Evolutionary conservation across 2,329 filamentous ascomycete genomes (phyloP).

Genomic region (Biscogniauxia mediterranea): DNA sequence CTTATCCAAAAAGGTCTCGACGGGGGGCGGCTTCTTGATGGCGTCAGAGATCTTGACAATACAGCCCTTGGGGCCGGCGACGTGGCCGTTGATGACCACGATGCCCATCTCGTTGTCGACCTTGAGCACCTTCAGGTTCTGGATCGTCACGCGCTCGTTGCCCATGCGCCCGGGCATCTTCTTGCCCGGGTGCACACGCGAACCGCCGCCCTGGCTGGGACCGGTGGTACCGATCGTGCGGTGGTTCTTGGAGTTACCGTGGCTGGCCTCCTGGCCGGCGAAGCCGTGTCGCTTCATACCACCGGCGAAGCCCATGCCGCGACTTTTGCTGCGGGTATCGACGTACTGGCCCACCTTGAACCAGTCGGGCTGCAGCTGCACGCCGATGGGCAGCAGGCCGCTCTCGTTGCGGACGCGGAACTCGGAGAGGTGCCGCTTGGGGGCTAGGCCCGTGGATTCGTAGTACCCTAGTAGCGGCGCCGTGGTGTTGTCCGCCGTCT

Average conservation of each 20-base stretch:
- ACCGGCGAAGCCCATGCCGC: constrained; percentile 92
- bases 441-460: constrained; percentile 74
- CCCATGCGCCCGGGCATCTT: constrained; percentile 98
- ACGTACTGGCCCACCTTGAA: constrained; percentile 89
- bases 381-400: constrained; percentile 75
- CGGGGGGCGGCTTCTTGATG: constrained; percentile 72
- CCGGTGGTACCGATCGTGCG: constrained; percentile 87
- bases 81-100: constrained; percentile 80
- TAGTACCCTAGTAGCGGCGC: constrained; percentile 85
- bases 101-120: constrained; percentile 85
- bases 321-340: constrained; percentile 74
- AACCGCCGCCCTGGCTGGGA: constrained; percentile 87
- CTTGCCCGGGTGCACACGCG: constrained; percentile 90
- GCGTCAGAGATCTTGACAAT: constrained; percentile 86
- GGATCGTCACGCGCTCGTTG: constrained; percentile 79
- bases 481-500: constrained; percentile 72
- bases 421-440: constrained; percentile 81
- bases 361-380: constrained; percentile 79
- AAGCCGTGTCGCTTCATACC: constrained; percentile 98
- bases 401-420: constrained; percentile 76
- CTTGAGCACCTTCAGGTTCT: constrained; percentile 87
- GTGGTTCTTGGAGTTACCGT: constrained; percentile 95
- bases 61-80: constrained; percentile 85
- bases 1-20: constrained; percentile 48
- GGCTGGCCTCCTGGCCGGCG: constrained; percentile 81